Base-by-base conservation (phyloP, 2,329 filamentous ascomycete genomes). In the Xylariaceae sp. region DNA sequence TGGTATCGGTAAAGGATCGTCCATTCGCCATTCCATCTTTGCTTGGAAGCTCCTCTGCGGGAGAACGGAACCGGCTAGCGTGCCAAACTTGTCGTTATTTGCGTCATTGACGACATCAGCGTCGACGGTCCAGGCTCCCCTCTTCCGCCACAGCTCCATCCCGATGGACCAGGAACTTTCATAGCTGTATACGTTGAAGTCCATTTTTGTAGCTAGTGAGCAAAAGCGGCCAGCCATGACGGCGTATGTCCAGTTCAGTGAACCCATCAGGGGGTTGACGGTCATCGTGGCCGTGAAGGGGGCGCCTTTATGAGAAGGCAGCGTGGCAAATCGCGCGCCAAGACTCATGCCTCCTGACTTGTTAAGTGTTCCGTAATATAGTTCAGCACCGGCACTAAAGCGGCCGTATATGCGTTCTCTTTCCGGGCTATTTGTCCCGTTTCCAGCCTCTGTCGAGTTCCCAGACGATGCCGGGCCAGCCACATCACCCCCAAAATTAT, bases 171-270 rank as follows among this genome's bases (percentile, higher is more conserved):
- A 87, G 55, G 94, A 88, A 68, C 90, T 96, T 75, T 99, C 94
- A 75, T 96, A 99, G 69, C 90, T 96, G 73, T 96, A 97, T 48
- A 96, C 88, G 67, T 99, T 99, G 73, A 99, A 99, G 67, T 95
- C 91, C 73, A 97, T 92, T 48, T 88, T 85, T 27, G 91, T 95
- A 60, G 91, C 94, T 48, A 99, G 80, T 8, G 90, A 88, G 62
- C 95, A 83, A 65, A 90, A 84, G 35, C 82, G 82, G 2, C 90
- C 90, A 1, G 92, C 92, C 66, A 89, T 87, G 47, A 97, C 89
- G 0, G 94, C 89, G 70, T 99, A 99, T 12, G 85, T 95, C 37
- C 91, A 89, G 54, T 88, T 91, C 56, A 99, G 79, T 67, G 89
- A 95, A 19, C 94, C 94, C 83, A 96, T 96, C 47, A 99, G 76